Conservation (phyloP, 2,329 filamentous ascomycete species). For the Metarhizium robertsii region DNA sequence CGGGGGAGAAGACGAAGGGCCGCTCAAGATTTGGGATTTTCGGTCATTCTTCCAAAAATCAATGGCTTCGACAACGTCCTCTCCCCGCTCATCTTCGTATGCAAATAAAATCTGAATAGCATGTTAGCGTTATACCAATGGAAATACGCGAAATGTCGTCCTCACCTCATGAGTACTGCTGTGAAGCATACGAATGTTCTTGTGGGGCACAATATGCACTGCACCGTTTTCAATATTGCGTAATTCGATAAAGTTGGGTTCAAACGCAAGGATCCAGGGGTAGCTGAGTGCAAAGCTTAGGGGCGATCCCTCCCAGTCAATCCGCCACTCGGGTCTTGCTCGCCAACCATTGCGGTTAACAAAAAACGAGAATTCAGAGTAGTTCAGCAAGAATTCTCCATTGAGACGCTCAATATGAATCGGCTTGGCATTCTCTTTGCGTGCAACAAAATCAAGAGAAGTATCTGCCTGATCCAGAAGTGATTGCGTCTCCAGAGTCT, state of each 20-base stretch:
- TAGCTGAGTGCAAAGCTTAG: conserved; percentile 90
- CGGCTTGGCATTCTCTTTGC: conserved; percentile 86
- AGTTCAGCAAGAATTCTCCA: conserved; percentile 94
- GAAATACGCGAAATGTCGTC: conserved; percentile 14
- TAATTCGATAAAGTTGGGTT: conserved; percentile 95
- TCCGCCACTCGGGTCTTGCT: conserved; percentile 90
- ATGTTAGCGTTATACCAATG: not conserved
- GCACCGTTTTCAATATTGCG: conserved; percentile 89
- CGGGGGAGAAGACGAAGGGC: conserved; percentile 5
- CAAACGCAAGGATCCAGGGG: conserved; percentile 94
- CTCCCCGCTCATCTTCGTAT: conserved; percentile 89
- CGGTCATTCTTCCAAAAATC: conserved; percentile 83
- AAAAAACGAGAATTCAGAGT: conserved; percentile 98
- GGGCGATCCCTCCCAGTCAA: conserved; percentile 93
- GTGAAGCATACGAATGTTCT: conserved; percentile 95
- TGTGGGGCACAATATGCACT: conserved; percentile 91
- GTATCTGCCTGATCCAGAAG: conserved; percentile 96
- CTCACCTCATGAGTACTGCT: conserved; percentile 90
- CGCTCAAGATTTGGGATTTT: conserved; percentile 32
- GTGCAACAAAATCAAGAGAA: conserved; percentile 90
- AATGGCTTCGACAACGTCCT: conserved; percentile 87
- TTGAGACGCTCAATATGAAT: conserved; percentile 97
- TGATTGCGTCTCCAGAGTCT: conserved; percentile 96
- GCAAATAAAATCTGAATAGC: conserved; percentile 77
- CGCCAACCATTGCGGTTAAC: conserved; percentile 98